phyloP scores from a whole-genome alignment of 257 asterid species.

The Plantago major region DNA sequence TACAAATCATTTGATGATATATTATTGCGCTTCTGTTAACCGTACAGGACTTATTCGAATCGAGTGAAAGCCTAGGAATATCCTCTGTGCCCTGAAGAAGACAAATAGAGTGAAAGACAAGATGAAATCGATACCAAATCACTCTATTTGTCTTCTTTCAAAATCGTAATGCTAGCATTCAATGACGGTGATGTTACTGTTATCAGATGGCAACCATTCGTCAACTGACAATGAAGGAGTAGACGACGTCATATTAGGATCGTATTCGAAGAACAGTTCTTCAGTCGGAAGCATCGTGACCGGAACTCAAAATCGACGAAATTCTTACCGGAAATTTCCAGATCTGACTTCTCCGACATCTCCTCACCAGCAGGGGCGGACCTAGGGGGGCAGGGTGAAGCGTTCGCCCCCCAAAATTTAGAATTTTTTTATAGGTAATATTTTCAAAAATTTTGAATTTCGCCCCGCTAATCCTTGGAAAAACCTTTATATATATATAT shows the following conservation, averaged over 20 bases:
- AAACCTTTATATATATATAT: too few species aligned
- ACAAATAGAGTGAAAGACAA: slow-evolving; percentile 63
- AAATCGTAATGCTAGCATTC: slow-evolving; percentile 45
- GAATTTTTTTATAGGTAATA: too few species aligned
- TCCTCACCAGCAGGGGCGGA: too few species aligned
- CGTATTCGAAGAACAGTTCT: slow-evolving; percentile 78
- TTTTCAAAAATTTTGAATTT: too few species aligned
- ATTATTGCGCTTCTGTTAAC: slow-evolving; percentile 27
- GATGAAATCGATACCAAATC: slow-evolving; percentile 51
- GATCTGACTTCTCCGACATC: too few species aligned
- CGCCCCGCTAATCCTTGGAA: too few species aligned
- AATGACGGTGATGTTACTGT: slow-evolving; percentile 26
- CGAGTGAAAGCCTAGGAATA: slow-evolving; percentile 60
- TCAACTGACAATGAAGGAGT: too few species aligned
- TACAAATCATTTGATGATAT: slow-evolving; percentile 35
- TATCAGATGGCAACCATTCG: too few species aligned
- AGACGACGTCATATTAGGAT: slow-evolving; percentile 40
- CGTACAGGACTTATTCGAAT: slow-evolving; percentile 44
- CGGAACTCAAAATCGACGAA: slow-evolving; percentile 79
- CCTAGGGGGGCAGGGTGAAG: too few species aligned
- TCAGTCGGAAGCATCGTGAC: slow-evolving; percentile 86
- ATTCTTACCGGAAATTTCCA: slow-evolving; percentile 35
- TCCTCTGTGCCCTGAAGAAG: slow-evolving; percentile 81
- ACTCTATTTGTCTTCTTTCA: slow-evolving; percentile 53
- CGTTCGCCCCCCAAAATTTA: too few species aligned